phyloP scores from a whole-genome alignment of 805 yeast species.

The Lipomyces orientalis region DNA sequence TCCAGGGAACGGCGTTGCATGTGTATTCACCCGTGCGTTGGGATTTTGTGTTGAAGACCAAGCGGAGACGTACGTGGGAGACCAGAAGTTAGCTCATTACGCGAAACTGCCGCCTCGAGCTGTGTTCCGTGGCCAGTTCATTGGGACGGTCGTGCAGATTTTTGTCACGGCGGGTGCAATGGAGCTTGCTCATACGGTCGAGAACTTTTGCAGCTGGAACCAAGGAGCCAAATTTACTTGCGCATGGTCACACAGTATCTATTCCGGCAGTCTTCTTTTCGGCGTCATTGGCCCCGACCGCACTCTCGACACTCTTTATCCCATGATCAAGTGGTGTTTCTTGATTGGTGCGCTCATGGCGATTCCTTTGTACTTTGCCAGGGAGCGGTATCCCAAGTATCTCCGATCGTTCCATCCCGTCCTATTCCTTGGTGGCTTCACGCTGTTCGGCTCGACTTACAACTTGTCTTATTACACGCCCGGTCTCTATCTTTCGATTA shows the following conservation, averaged over 20 bases:
- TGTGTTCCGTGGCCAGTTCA: slow-evolving; percentile 59
- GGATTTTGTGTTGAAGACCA: slow-evolving; percentile 63
- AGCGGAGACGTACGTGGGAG: slow-evolving; percentile 60
- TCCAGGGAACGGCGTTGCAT: slow-evolving; percentile 65
- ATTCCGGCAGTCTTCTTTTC: slow-evolving; percentile 65
- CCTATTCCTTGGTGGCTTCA: slow-evolving; percentile 56
- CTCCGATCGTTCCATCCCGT: slow-evolving; percentile 64
- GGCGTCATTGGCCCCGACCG: slow-evolving; percentile 69
- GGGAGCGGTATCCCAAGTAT: slow-evolving; percentile 29
- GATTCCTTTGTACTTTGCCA: slow-evolving; percentile 47
- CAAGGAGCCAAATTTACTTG: slow-evolving; percentile 57
- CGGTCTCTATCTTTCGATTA: slow-evolving; percentile 49
- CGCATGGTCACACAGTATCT: slow-evolving; percentile 55
- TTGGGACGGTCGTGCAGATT: slow-evolving; percentile 52
- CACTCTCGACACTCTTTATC: slow-evolving; percentile 60
- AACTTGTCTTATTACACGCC: slow-evolving; percentile 77
- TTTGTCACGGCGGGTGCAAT: slow-evolving; percentile 52
- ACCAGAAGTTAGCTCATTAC: slow-evolving; percentile 69
- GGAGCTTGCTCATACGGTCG: slow-evolving; percentile 42
- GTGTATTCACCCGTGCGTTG: slow-evolving; percentile 65
- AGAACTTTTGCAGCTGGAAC: slow-evolving; percentile 51
- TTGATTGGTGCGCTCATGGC: slow-evolving; percentile 61
- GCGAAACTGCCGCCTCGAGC: slow-evolving; percentile 67
- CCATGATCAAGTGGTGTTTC: slow-evolving; percentile 63
- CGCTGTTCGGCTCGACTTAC: slow-evolving; percentile 47